Conservation (phyloP, 2,329 filamentous ascomycete species). For the Diplodia mutila region DNA sequence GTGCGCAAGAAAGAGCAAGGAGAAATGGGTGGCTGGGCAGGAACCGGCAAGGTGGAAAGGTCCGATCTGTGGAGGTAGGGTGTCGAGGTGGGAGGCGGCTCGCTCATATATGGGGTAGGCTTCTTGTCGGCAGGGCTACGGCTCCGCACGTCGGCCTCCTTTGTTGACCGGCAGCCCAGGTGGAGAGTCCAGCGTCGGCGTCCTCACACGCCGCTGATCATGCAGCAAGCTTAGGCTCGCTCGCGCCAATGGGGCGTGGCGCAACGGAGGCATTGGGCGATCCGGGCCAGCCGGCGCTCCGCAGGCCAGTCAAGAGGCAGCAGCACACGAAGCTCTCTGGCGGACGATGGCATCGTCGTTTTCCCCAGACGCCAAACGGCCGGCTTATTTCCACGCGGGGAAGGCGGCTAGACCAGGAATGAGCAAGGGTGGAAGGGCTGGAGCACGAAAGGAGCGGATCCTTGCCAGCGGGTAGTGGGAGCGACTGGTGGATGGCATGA, state of each 20-base stretch:
- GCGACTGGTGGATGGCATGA: not conserved
- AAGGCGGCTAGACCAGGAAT: conserved; percentile 6
- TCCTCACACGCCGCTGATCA: conserved; percentile 9
- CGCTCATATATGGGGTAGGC: conserved; percentile 27
- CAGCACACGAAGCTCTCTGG: not conserved
- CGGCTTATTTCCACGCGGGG: conserved; percentile 23
- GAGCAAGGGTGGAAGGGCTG: not conserved
- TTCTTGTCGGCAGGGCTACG: not conserved
- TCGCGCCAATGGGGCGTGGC: conserved; percentile 10
- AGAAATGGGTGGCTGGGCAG: not conserved
- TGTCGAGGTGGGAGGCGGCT: conserved; percentile 21
- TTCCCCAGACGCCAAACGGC: conserved; percentile 21
- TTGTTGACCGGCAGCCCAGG: not conserved
- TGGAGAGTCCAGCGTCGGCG: conserved; percentile 1
- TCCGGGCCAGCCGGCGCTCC: not conserved
- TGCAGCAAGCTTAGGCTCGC: not conserved
- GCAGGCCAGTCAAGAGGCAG: not conserved
- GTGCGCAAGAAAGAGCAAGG: conserved; percentile 18
- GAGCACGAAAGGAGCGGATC: conserved; percentile 15
- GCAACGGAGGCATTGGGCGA: not conserved
- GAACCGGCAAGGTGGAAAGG: not conserved
- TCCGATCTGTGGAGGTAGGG: not conserved
- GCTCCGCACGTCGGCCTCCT: conserved; percentile 24
- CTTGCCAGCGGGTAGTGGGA: not conserved
- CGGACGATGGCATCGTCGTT: not conserved